Evolutionary conservation across 305 asterid species (phyloP).

Genomic region (Fraxinus nigra): DNA sequence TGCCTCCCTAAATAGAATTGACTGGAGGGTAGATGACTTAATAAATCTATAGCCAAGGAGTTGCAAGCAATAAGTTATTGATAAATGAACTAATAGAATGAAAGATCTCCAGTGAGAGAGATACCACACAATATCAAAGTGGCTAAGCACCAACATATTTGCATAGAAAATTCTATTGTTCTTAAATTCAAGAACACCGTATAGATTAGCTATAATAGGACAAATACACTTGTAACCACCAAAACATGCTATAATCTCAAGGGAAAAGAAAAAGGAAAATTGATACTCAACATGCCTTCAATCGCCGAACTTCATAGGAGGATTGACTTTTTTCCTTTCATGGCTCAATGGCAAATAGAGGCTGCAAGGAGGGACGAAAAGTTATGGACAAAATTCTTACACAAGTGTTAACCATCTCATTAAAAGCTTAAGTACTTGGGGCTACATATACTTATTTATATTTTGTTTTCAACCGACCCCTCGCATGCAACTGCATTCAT

Average conservation of each 20-base stretch:
- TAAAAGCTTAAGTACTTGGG: background rate
- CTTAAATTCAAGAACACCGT: constrained; percentile 9
- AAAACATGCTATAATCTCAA: background rate
- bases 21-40: too few relatives aligned
- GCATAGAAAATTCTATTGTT: constrained; percentile 5
- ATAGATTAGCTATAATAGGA: background rate
- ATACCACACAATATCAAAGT: background rate
- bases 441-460: background rate
- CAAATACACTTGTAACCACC: constrained; percentile 13
- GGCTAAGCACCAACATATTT: background rate
- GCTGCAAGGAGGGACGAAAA: constrained; percentile 27
- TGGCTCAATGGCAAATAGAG: constrained; percentile 37
- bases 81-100: background rate
- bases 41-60: background rate
- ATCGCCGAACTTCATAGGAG: constrained; percentile 3
- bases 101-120: background rate
- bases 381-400: background rate
- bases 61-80: background rate
- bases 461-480: background rate
- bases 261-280: background rate
- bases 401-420: background rate
- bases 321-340: constrained; percentile 18
- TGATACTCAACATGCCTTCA: constrained; percentile 18
- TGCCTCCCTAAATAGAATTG: too few relatives aligned
- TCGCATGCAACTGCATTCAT: background rate